These are phyloP conservation scores for Suhomyces guaymorum DNA, from an alignment of 1,139 yeast species.

Conservation along the genomic window DNA sequence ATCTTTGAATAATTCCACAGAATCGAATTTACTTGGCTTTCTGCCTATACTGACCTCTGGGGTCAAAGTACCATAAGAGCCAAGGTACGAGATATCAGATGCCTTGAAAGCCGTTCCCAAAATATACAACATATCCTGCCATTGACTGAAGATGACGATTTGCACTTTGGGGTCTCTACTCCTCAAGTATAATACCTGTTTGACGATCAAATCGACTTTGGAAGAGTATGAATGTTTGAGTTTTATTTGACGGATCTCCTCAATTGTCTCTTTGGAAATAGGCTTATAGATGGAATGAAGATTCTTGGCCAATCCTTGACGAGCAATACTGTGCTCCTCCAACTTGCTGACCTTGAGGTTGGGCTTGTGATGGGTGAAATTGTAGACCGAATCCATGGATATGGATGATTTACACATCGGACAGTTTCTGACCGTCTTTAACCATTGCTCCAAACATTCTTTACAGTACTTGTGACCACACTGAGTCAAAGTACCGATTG, in stretches of 20 bases:
- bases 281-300: conserved; percentile 52
- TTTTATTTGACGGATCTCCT: conserved; percentile 45
- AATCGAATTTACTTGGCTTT: conserved; percentile 34
- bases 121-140: conserved; percentile 72
- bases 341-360: conserved; percentile 50
- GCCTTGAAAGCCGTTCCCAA: conserved; percentile 66
- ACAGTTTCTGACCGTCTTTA: conserved; percentile 53
- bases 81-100: conserved; percentile 56
- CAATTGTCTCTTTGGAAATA: conserved; percentile 40
- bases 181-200: conserved; percentile 66
- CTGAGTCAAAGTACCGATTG: conserved; percentile 73
- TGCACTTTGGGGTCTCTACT: conserved; percentile 64
- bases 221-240: conserved; percentile 67
- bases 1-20: conserved; percentile 65
- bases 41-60: conserved; percentile 35
- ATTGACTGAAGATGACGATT: conserved; percentile 83
- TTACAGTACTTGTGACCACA: conserved; percentile 92
- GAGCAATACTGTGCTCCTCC: conserved; percentile 22
- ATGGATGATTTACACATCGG: conserved; percentile 73
- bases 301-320: conserved; percentile 21
- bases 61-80: conserved; percentile 40
- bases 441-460: conserved; percentile 76
- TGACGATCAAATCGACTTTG: conserved; percentile 79
- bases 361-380: conserved; percentile 53
- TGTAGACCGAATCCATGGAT: conserved; percentile 50